These are phyloP conservation scores for Avena sativa DNA, from an alignment of 176 grass and related monocot species.

Conservation along the genomic window DNA sequence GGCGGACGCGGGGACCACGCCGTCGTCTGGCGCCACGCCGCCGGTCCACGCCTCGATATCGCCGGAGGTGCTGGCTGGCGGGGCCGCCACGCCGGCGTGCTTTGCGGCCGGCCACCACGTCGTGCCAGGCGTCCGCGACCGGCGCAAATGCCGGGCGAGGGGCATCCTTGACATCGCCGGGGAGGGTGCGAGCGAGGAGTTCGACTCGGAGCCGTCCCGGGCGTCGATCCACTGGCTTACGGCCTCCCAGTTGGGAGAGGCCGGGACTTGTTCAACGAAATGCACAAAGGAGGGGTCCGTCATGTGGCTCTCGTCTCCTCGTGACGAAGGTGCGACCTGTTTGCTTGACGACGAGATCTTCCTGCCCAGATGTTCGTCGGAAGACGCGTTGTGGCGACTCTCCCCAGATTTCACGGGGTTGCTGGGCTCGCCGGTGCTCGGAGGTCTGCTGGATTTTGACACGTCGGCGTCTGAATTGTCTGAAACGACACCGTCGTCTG, in stretches of 20 bases:
- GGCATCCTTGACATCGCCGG: conserved; percentile 70
- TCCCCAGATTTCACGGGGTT: conserved; percentile 54
- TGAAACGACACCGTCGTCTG: conserved; percentile 52
- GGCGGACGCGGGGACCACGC: conserved; percentile 35
- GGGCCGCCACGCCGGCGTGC: conserved; percentile 67
- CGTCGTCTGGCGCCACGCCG: conserved; percentile 58
- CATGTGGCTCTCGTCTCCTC: conserved; percentile 61
- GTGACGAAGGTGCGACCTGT: conserved; percentile 26
- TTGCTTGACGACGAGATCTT: conserved; percentile 56
- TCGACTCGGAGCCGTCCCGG: conserved; percentile 36
- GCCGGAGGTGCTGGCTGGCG: conserved; percentile 67
- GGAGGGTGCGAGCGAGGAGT: conserved; percentile 41
- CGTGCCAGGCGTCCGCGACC: conserved; percentile 66
- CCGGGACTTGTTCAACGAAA: conserved; percentile 45
- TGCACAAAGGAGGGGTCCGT: conserved; percentile 56
- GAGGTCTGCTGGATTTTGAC: conserved; percentile 42
- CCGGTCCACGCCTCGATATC: conserved; percentile 88
- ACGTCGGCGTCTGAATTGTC: conserved; percentile 45
- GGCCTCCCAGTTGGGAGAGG: conserved; percentile 61
- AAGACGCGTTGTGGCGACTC: conserved; percentile 50
- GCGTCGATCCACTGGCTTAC: conserved; percentile 84
- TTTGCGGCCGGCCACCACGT: conserved; percentile 80
- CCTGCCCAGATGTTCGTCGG: conserved; percentile 46
- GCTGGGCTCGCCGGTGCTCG: conserved; percentile 47
- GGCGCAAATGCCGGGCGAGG: conserved; percentile 81